A percentile compares a stretch with the other conserved stretches of the same genome.
phyloP scores from a whole-genome alignment of 352 stramenopile genomes.

The Globisporangium lucens region DNA sequence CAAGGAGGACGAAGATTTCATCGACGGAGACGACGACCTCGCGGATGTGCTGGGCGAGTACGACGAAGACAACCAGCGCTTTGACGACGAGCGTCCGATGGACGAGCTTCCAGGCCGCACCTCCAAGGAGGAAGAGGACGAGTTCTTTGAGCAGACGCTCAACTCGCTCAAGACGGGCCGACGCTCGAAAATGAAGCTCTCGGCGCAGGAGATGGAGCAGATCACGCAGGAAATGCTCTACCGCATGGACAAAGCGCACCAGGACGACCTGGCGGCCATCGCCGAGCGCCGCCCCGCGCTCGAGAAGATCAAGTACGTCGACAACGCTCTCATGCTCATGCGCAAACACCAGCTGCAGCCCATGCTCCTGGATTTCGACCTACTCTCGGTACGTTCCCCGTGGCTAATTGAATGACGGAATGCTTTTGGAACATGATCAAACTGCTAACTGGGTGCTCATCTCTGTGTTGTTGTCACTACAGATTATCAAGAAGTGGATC shows the following conservation, averaged over 20 bases:
- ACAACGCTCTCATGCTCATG: slow-evolving; percentile 65
- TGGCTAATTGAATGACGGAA: background rate
- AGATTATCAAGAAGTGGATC: slow-evolving; percentile 91
- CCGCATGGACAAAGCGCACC: slow-evolving; percentile 85
- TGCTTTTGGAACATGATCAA: background rate
- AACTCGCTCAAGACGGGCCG: slow-evolving; percentile 84
- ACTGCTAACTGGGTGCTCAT: slow-evolving; percentile 1
- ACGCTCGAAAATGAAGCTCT: slow-evolving; percentile 75
- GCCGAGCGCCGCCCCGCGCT: slow-evolving; percentile 55
- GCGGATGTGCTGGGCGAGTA: slow-evolving; percentile 82
- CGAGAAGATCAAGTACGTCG: slow-evolving; percentile 84
- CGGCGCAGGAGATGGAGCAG: slow-evolving; percentile 82
- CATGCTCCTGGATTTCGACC: slow-evolving; percentile 86
- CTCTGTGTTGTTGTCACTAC: background rate
- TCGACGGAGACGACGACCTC: slow-evolving; percentile 85
- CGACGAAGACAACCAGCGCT: slow-evolving; percentile 65
- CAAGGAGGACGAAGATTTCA: slow-evolving; percentile 86
- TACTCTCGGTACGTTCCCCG: slow-evolving; percentile 58
- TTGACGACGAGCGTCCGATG: slow-evolving; percentile 79
- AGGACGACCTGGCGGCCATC: slow-evolving; percentile 72
- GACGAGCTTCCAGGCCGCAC: slow-evolving; percentile 27
- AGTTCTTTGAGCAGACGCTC: slow-evolving; percentile 80
- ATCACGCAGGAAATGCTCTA: slow-evolving; percentile 87
- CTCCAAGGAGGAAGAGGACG: slow-evolving; percentile 44
- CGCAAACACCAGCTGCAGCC: slow-evolving; percentile 84